phyloP scores from a whole-genome alignment of 345 rosid species.

The Toxicodendron radicans region DNA sequence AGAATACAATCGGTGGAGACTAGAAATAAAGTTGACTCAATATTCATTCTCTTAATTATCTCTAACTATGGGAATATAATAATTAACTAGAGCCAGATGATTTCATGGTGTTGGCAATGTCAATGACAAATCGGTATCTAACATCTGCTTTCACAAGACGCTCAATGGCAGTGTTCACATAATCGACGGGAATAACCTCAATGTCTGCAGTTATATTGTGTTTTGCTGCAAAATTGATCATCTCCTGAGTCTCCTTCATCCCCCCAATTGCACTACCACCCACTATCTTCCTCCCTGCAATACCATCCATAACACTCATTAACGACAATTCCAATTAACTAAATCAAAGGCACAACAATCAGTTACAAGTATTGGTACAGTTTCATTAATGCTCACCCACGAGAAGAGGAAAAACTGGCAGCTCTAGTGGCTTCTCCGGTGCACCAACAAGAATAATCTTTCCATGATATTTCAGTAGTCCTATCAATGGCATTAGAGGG shows the following conservation, averaged over 20 bases:
- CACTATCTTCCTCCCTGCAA: slow-evolving; percentile 30
- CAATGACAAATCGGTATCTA: slow-evolving; percentile 12
- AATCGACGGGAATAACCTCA: slow-evolving; percentile 8
- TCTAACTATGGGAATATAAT: no score
- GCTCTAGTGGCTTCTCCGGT: slow-evolving; percentile 33
- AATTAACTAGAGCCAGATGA: not conserved
- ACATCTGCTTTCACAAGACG: slow-evolving; percentile 9
- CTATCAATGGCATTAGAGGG: slow-evolving; percentile 28
- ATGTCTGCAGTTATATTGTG: not conserved
- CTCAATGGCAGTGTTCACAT: slow-evolving; percentile 24
- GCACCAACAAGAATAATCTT: slow-evolving; percentile 34
- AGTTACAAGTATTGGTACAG: not conserved
- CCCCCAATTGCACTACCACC: slow-evolving; percentile 28
- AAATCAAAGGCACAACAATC: no score
- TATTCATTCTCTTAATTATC: no score
- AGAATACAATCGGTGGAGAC: no score
- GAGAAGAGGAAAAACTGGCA: slow-evolving; percentile 25
- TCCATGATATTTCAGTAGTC: slow-evolving; percentile 28
- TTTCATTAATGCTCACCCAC: slow-evolving; percentile 13
- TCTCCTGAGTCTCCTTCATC: not conserved
- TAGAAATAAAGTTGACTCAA: no score
- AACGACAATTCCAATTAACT: no score
- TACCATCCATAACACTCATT: no score
- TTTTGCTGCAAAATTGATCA: not conserved
- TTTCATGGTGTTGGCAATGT: not conserved